Conservation (phyloP, 2,329 filamentous ascomycete genomes). For the Immersiporthe knoxdaviesiana region DNA sequence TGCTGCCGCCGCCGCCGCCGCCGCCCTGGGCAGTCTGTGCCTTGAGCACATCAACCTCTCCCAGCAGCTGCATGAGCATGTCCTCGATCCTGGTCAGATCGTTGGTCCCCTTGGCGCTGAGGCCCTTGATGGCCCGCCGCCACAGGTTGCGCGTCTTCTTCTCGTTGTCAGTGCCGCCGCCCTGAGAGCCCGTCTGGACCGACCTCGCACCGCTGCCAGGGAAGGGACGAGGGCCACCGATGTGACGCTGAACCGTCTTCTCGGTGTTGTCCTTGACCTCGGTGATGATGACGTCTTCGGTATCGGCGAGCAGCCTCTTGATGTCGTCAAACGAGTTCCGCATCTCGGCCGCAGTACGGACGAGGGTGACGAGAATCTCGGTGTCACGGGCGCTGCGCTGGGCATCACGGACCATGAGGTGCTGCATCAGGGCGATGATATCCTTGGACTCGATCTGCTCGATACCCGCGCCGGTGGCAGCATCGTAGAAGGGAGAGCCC, state of each 20-base stretch:
- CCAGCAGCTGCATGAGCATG: slow-evolving; percentile 89
- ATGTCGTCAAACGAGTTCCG: slow-evolving; percentile 94
- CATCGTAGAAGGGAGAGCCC: slow-evolving; percentile 86
- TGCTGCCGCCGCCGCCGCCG: too few relatives aligned
- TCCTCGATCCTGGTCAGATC: slow-evolving; percentile 88
- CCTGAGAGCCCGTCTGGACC: slow-evolving; percentile 58
- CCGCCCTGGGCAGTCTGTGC: slow-evolving; percentile 53
- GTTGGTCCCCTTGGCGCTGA: slow-evolving; percentile 84
- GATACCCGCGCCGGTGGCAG: slow-evolving; percentile 82
- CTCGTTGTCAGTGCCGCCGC: slow-evolving; percentile 62
- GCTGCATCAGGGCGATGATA: slow-evolving; percentile 96
- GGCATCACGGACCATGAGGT: slow-evolving; percentile 94
- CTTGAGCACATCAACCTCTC: slow-evolving; percentile 86
- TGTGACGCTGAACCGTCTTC: slow-evolving; percentile 76
- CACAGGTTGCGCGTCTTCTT: slow-evolving; percentile 91
- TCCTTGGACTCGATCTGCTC: slow-evolving; percentile 95
- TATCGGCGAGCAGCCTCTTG: slow-evolving; percentile 87
- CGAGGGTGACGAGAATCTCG: slow-evolving; percentile 91
- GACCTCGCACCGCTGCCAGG: slow-evolving; percentile 68
- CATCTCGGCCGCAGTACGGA: slow-evolving; percentile 95
- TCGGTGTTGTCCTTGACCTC: slow-evolving; percentile 88
- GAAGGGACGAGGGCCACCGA: slow-evolving; percentile 84
- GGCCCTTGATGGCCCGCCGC: slow-evolving; percentile 85
- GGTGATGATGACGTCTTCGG: slow-evolving; percentile 86
- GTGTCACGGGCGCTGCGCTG: slow-evolving; percentile 95